Percentiles rank a stretch among this genome's conserved stretches.
Evolutionary conservation across 1,284 basidiomycete species (phyloP).

Genomic region (Rhodotorula sp.): DNA sequence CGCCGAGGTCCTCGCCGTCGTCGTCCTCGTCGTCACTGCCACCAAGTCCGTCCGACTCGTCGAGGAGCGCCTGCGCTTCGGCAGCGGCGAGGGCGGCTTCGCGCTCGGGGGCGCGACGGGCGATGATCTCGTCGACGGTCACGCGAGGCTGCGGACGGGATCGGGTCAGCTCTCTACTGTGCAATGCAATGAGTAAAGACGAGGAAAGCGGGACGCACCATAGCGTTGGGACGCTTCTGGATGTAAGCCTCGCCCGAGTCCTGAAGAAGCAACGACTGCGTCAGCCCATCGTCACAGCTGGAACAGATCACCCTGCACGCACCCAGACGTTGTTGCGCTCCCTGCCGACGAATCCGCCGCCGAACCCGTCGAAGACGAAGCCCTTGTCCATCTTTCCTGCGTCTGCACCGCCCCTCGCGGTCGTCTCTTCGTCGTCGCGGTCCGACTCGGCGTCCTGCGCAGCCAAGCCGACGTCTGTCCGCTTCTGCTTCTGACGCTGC

Average conservation of each 20-base stretch:
- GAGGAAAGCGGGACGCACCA: slow-evolving; percentile 54
- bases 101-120: slow-evolving; percentile 60
- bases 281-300: neutral
- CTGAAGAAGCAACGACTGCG: slow-evolving; percentile 13
- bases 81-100: slow-evolving; percentile 37
- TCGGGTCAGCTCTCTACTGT: slow-evolving; percentile 18
- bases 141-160: slow-evolving; percentile 63
- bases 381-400: slow-evolving; percentile 72
- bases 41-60: slow-evolving; percentile 50
- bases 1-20: slow-evolving; percentile 37
- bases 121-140: slow-evolving; percentile 89
- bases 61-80: slow-evolving; percentile 54
- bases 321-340: slow-evolving; percentile 52
- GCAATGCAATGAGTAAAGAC: neutral
- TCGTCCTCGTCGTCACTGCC: slow-evolving; percentile 58
- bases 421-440: slow-evolving; percentile 40
- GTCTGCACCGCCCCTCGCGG: slow-evolving; percentile 49
- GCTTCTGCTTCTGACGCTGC: slow-evolving; percentile 42
- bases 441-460: slow-evolving; percentile 9
- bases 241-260: slow-evolving; percentile 45
- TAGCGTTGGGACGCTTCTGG: slow-evolving; percentile 49
- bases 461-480: slow-evolving; percentile 5
- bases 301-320: slow-evolving; percentile 24
- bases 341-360: slow-evolving; percentile 60
- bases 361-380: slow-evolving; percentile 73